Evolutionary conservation across 345 rosid species (phyloP), one percentile per base, ranked within the genome.

Genomic region (Turnera subulata): DNA sequence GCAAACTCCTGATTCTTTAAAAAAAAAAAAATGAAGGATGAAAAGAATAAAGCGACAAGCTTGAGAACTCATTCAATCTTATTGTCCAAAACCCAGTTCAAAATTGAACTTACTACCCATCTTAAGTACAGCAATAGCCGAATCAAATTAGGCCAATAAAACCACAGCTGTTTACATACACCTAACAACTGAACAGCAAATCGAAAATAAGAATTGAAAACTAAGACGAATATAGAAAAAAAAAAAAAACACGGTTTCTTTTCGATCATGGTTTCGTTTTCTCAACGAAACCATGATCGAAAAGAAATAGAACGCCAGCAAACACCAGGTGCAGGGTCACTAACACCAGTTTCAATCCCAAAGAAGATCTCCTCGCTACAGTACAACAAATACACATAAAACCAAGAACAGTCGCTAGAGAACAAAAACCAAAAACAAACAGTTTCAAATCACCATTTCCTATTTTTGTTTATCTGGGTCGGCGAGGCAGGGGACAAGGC

Each of bases 361-460:
- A 63, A 16, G 96, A 67, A 58, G 97, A 80, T 67, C 99, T 83
- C 82, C 83, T 78, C 50, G 67, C 99, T 92, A 50, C 37, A 26
- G 49, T 50, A 12, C 55, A 33, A 22, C 59, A 21, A 20, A 11
- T 8, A 29, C 35, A 29, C n/a, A 29, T 29, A 29, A 29, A 29
- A 4, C n/a, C n/a, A n/a, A 29, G 8, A 29, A 29, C 35, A 29
- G 8, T 8, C 35, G 4, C 8, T 29, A 29, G 35, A 4, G 5
- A 29, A 29, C n/a, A 29, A 4, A 29, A 8, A 8, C 5, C 35
- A 29, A 29, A 29, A 29, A 29, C 35, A 29, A 29, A 29, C 8
- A 29, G 5, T 29, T 8, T 29, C n/a, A 29, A 4, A 3, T 29
- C 35, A 29, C 35, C 35, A 29, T 29, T 3, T 29, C 35, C 5